Base-by-base conservation (phyloP, 2,329 filamentous ascomycete species). In the Alternaria atra region DNA sequence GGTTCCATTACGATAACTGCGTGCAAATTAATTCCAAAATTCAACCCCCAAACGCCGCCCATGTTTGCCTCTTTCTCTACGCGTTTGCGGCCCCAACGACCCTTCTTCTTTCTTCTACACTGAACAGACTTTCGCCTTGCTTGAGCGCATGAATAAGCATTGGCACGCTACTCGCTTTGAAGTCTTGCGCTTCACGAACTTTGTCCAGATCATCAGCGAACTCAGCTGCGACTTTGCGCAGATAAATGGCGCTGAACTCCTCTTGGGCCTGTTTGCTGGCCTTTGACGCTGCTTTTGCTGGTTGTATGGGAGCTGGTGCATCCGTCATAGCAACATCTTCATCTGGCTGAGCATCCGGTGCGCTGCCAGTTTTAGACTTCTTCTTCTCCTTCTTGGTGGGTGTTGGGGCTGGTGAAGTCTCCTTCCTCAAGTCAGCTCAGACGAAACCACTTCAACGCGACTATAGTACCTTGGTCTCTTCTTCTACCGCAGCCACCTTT, bases 161-260 rank as follows among this genome's bases (percentile, higher is more conserved):
- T 5, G 84, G 82, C 30, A 92, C 66, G 64, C 80, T 84, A 52
- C 88, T 87, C 60, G 82, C 81, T 73, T 87, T 89, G 80, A 93
- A 94, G 78, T 93, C 91, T 68, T 88, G 86, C 9, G 91, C 89
- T 39, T 76, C 75, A 65, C 91, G 87, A 63, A 93, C 82, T 76
- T 88, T 87, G 79, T 92, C 88, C 37, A 94, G 83, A 74, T 93
- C 91, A 67, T 92, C 89, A 12, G 89, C 87, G 57, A 94, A 88
- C 74, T 93, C 91, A 52, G 84, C 81, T 0, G 91, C 91, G 6
- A 88, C 82, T 60, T 86, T 87, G 69, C 90, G 87, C 47, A 93
- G 85, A 76, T 93, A 93, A 75, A 87, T 90, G 9, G 87, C 81
- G 8, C 84, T 82, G 78, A 92, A 92, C 32, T 75, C 71, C 10